These are phyloP conservation scores for Pseudoneurospora amorphoporcata DNA, from an alignment of 495 filamentous ascomycete species.

Conservation along the genomic window DNA sequence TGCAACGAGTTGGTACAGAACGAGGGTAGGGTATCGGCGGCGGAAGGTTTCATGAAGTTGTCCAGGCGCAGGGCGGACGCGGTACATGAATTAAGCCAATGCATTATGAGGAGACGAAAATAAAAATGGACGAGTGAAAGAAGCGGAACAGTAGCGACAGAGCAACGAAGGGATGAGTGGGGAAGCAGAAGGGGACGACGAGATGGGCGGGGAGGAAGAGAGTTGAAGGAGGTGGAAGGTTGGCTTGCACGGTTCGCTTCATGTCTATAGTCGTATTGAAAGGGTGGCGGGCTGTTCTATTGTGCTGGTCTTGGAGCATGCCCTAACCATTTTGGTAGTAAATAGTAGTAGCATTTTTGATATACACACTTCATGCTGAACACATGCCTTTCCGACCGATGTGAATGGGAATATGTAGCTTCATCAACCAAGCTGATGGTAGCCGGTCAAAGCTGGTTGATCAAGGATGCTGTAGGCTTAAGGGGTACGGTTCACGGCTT, in stretches of 20 bases:
- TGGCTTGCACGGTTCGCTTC: constrained; percentile 3
- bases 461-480: not conserved
- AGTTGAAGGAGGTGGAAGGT: constrained; percentile 19
- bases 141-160: constrained; percentile 1
- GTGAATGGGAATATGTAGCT: not conserved
- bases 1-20: not conserved
- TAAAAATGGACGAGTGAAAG: constrained; percentile 8
- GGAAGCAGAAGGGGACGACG: not conserved
- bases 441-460: not conserved
- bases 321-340: not conserved
- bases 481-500: not conserved
- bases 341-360: not conserved
- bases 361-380: not conserved
- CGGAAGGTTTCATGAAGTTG: not conserved
- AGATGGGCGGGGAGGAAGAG: constrained; percentile 13
- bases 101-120: constrained; percentile 8
- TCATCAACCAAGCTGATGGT: not conserved
- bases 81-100: not conserved
- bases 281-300: not conserved
- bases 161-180: not conserved
- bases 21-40: not conserved
- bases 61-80: not conserved
- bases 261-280: not conserved
- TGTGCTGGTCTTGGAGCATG: not conserved
- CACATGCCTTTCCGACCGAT: not conserved